These are phyloP conservation scores for Neurospora sp. DNA, from an alignment of 2,329 filamentous ascomycete genomes.

Conservation along the genomic window DNA sequence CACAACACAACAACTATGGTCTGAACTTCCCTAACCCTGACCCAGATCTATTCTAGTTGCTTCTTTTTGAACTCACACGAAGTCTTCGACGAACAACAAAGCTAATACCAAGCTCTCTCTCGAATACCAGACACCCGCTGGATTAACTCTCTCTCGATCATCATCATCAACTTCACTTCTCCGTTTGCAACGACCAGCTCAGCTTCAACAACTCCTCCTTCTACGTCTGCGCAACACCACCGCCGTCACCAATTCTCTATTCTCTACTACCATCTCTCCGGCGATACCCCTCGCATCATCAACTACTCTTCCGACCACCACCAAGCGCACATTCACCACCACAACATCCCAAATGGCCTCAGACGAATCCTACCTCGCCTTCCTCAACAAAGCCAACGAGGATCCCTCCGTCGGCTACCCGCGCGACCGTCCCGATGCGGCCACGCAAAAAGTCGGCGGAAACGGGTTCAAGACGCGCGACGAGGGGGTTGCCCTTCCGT, in stretches of 20 bases:
- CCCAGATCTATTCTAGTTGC: not conserved
- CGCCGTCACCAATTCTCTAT: too few relatives aligned
- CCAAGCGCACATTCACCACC: not conserved
- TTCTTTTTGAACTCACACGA: not conserved
- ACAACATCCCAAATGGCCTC: constrained; percentile 45
- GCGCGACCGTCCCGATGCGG: constrained; percentile 16
- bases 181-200: not conserved
- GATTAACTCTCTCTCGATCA: not conserved
- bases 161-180: not conserved
- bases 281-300: too few relatives aligned
- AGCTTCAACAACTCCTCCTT: too few relatives aligned
- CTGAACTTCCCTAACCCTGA: not conserved
- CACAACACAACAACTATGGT: not conserved
- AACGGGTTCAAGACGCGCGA: constrained; percentile 39
- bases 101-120: not conserved
- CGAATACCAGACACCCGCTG: not conserved
- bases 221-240: too few relatives aligned
- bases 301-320: too few relatives aligned
- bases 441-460: constrained; percentile 15
- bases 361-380: constrained; percentile 75
- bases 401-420: constrained; percentile 54
- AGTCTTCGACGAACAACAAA: not conserved
- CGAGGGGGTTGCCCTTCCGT: constrained; percentile 49
- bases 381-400: constrained; percentile 78
- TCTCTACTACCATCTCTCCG: too few relatives aligned